These are phyloP conservation scores for Penicillium psychrofluorescens DNA, from an alignment of 495 filamentous ascomycete species.

Conservation along the genomic window DNA sequence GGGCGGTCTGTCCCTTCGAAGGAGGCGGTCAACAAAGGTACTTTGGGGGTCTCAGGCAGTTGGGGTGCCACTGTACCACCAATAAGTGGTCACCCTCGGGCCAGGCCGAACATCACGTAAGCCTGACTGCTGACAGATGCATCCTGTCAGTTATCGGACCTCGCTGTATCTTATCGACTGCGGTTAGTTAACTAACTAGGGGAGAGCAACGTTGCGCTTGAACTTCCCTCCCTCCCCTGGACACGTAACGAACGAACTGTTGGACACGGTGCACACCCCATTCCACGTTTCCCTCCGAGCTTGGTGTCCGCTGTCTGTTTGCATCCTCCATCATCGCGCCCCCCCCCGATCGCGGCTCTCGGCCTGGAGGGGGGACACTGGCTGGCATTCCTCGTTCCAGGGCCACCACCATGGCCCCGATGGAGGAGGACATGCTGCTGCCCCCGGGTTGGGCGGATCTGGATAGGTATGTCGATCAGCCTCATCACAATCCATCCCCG, in stretches of 20 bases:
- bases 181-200: too few species aligned
- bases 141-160: too few species aligned
- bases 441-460: conserved; percentile 43
- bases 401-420: conserved; percentile 40
- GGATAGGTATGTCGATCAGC: conserved; percentile 34
- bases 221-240: not conserved
- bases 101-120: too few species aligned
- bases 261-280: conserved; percentile 9
- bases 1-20: too few species aligned
- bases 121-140: too few species aligned
- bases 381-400: conserved; percentile 32
- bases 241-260: not conserved
- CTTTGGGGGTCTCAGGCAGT: too few species aligned
- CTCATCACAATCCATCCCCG: too few species aligned
- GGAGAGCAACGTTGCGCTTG: not conserved
- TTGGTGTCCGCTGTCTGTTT: not conserved
- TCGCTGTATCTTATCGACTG: too few species aligned
- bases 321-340: not conserved
- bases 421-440: conserved; percentile 44
- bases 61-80: too few species aligned
- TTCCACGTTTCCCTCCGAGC: not conserved
- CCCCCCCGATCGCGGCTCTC: conserved; percentile 3
- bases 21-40: too few species aligned
- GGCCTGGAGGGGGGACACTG: conserved; percentile 1
- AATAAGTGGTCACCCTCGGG: too few species aligned